A percentile compares a stretch with the other conserved stretches of the same genome.
phyloP scores from a whole-genome alignment of 345 rosid species.

The Lenwebbia sp. region DNA sequence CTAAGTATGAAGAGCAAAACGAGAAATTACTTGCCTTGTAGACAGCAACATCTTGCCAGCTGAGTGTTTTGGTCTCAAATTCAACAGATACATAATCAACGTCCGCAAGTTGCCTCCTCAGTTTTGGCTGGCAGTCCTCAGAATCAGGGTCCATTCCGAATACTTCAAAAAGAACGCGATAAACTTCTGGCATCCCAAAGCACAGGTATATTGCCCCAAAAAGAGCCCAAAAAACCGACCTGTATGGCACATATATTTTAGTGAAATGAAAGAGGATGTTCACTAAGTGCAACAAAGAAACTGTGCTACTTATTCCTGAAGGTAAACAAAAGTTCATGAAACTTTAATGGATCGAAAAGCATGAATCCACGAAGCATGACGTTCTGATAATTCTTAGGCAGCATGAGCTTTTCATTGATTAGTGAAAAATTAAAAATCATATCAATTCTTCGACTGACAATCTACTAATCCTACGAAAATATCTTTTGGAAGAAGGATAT shows the following conservation, averaged over 20 bases:
- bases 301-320: neutral
- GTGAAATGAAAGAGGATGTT: neutral
- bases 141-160: conserved; percentile 97
- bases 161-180: conserved; percentile 86
- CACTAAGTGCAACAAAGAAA: neutral
- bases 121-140: conserved; percentile 82
- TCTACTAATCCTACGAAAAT: neutral
- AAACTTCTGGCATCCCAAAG: conserved; percentile 96
- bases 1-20: neutral
- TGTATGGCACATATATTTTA: conserved; percentile 12
- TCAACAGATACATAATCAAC: conserved; percentile 92
- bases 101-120: conserved; percentile 92
- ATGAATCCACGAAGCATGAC: neutral
- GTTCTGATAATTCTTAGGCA: neutral
- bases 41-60: conserved; percentile 88
- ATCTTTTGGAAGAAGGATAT: neutral
- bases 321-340: neutral
- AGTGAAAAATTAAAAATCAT: neutral
- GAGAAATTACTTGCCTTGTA: conserved; percentile 40
- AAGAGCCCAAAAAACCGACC: conserved; percentile 92
- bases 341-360: neutral
- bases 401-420: neutral
- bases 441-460: neutral
- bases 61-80: conserved; percentile 70
- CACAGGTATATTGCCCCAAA: conserved; percentile 93